Evolutionary conservation across 345 rosid species (phyloP).

Genomic region (Pelargonium nanum): DNA sequence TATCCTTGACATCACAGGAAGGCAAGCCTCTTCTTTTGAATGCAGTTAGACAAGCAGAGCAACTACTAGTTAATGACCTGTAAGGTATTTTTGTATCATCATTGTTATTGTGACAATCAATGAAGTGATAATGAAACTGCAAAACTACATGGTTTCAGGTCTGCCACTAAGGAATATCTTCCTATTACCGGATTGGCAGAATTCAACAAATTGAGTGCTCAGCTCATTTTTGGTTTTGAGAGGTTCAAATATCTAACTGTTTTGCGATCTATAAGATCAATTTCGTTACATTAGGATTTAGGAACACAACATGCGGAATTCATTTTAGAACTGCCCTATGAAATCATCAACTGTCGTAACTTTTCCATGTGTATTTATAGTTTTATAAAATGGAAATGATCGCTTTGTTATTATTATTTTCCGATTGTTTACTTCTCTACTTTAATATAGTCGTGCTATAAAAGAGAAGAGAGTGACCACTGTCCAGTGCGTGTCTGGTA

Average conservation of each 20-base stretch:
- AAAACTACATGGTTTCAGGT: conserved; percentile 12
- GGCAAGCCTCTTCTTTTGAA: conserved; percentile 36
- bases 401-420: no score
- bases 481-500: conserved; percentile 30
- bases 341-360: no score
- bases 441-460: conserved; percentile 21
- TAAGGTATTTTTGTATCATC: conserved; percentile 3
- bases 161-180: conserved; percentile 31
- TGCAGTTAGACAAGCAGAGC: conserved; percentile 29
- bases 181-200: conserved; percentile 35
- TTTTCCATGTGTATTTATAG: no score
- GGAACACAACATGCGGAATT: no score
- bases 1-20: conserved; percentile 20
- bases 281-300: no score
- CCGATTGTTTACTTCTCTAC: conserved; percentile 8
- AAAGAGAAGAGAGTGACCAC: conserved; percentile 30
- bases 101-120: not conserved
- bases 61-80: conserved; percentile 22
- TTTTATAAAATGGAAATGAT: no score
- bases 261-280: not conserved
- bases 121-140: not conserved
- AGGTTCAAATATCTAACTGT: conserved; percentile 10
- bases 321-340: no score
- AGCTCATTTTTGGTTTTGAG: conserved; percentile 29
- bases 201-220: conserved; percentile 32